phyloP scores from a whole-genome alignment of 73 alveolate genomes.

The Paramecium bursaria region DNA sequence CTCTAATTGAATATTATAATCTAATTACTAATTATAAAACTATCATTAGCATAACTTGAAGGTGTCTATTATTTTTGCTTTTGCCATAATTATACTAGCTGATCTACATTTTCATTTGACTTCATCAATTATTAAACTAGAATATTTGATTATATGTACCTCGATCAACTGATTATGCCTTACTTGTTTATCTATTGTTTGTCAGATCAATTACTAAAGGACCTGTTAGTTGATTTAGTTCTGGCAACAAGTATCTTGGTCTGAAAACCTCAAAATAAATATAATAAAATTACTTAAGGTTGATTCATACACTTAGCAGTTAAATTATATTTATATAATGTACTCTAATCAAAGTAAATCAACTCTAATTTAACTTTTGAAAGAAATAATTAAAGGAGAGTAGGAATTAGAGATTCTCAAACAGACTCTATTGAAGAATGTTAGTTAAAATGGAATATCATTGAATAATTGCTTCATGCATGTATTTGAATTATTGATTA shows the following conservation, averaged over 20 bases:
- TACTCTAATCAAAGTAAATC: constrained; percentile 33
- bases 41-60: background rate
- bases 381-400: constrained; percentile 38
- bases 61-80: background rate
- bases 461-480: constrained; percentile 16
- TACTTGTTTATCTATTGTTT: background rate
- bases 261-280: background rate
- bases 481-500: background rate
- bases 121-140: background rate
- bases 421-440: background rate
- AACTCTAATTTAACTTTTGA: background rate
- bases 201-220: background rate
- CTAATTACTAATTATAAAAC: background rate
- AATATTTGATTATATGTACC: background rate
- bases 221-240: too few relatives aligned
- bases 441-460: background rate
- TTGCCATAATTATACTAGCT: background rate
- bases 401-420: constrained; percentile 11
- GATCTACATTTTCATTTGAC: background rate
- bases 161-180: background rate
- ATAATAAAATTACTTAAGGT: background rate
- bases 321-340: constrained; percentile 32
- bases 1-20: background rate
- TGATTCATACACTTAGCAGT: constrained; percentile 23
- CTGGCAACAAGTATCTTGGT: background rate